A percentile compares a stretch with the other conserved stretches of the same genome.
Evolutionary conservation across 805 yeast species (phyloP).

Genomic region (Candida incommunis): DNA sequence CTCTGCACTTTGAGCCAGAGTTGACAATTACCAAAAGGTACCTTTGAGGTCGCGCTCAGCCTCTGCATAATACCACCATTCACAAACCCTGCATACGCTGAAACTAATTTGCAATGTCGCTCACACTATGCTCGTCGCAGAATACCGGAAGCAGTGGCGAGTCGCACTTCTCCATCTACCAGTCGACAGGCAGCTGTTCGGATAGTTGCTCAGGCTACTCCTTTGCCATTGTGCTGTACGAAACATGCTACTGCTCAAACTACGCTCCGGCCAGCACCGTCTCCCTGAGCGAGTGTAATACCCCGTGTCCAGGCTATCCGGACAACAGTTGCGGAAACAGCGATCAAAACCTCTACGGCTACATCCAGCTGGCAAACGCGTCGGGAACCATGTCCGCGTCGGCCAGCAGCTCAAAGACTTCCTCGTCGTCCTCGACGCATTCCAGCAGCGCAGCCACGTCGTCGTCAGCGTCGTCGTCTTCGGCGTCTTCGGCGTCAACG

Average conservation of each 20-base stretch:
- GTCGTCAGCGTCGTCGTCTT: not conserved
- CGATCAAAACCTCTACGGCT: conserved; percentile 35
- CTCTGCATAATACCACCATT: too few relatives aligned
- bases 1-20: too few relatives aligned
- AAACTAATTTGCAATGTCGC: too few relatives aligned
- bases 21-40: too few relatives aligned
- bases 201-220: conserved; percentile 33
- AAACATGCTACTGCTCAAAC: conserved; percentile 50
- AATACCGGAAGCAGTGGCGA: conserved; percentile 24
- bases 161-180: conserved; percentile 15
- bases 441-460: not conserved
- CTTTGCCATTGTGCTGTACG: conserved; percentile 39
- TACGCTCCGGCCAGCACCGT: conserved; percentile 31
- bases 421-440: conserved; percentile 3
- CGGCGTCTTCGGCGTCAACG: conserved; percentile 10
- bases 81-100: too few relatives aligned
- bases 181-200: conserved; percentile 39
- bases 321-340: conserved; percentile 31
- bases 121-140: conserved; percentile 24
- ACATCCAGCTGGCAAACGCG: conserved; percentile 28
- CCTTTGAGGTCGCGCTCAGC: too few relatives aligned
- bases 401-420: conserved; percentile 6
- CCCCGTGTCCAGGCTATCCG: conserved; percentile 31
- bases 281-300: conserved; percentile 20
- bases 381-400: conserved; percentile 14